A percentile compares a stretch with the other conserved stretches of the same genome.
Conservation (phyloP, 139 green algal genomes). For the Zygnema cylindricum region DNA sequence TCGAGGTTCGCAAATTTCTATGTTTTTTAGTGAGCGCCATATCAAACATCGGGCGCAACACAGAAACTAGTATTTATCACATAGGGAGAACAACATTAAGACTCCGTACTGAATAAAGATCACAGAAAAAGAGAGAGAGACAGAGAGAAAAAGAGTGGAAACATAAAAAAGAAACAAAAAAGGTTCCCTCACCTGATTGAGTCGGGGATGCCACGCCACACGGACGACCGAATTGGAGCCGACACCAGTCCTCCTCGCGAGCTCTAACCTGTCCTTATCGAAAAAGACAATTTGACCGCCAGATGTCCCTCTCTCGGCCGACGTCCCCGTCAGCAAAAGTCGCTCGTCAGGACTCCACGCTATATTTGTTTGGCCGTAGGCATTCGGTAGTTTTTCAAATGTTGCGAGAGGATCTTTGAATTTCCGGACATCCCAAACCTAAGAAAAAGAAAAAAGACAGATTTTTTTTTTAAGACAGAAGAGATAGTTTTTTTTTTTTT, state of each 20-base stretch:
- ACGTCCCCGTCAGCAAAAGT: constrained; percentile 77
- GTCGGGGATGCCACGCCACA: constrained; percentile 80
- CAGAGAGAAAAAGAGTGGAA: background rate
- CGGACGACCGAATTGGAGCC: constrained; percentile 66
- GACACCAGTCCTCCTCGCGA: constrained; percentile 73
- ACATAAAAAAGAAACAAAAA: constrained; percentile 22
- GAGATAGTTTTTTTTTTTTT: too few relatives aligned
- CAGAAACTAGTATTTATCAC: too few relatives aligned
- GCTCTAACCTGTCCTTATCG: constrained; percentile 63
- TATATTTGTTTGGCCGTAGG: constrained; percentile 62
- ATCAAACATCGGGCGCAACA: too few relatives aligned
- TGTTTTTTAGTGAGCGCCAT: too few relatives aligned
- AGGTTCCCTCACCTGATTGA: constrained; percentile 88
- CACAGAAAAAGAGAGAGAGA: too few relatives aligned
- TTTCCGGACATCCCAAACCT: constrained; percentile 79
- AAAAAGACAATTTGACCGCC: constrained; percentile 66
- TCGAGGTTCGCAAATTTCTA: too few relatives aligned
- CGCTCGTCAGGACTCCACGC: constrained; percentile 86
- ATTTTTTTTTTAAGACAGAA: constrained; percentile 1
- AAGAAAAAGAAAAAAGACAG: background rate
- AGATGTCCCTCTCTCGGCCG: constrained; percentile 50
- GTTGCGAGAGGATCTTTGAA: constrained; percentile 76
- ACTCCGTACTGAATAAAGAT: too few relatives aligned
- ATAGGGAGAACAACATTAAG: too few relatives aligned
- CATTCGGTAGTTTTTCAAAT: constrained; percentile 73